phyloP scores from a whole-genome alignment of 2,329 filamentous ascomycete species.

The Neonectria faginata region DNA sequence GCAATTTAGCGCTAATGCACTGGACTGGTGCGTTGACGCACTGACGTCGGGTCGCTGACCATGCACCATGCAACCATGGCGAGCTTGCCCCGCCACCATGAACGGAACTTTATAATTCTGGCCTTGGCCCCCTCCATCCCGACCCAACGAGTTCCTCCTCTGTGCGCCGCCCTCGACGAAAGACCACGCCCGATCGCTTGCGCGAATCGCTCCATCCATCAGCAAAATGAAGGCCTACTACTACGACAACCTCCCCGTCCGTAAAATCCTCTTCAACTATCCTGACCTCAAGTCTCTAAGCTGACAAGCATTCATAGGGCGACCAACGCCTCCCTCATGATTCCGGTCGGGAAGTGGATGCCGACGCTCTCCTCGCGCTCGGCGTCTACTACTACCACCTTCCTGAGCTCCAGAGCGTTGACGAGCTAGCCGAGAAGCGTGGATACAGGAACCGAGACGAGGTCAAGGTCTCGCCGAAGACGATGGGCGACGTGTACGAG shows the following conservation, averaged over 20 bases:
- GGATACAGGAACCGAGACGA: slow-evolving; percentile 96
- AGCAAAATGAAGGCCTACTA: slow-evolving; percentile 67
- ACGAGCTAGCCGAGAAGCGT: slow-evolving; percentile 78
- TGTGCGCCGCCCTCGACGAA: slow-evolving; percentile 1
- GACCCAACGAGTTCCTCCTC: background rate
- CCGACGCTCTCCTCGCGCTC: slow-evolving; percentile 75
- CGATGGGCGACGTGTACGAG: slow-evolving; percentile 90
- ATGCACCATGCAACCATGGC: slow-evolving; percentile 15
- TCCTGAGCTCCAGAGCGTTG: slow-evolving; percentile 72
- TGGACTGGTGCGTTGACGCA: slow-evolving; percentile 30
- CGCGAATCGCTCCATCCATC: slow-evolving; percentile 1
- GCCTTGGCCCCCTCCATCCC: slow-evolving; percentile 20
- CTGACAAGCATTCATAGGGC: slow-evolving; percentile 66
- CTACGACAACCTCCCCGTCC: slow-evolving; percentile 67
- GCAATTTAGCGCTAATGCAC: slow-evolving; percentile 36
- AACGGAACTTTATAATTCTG: slow-evolving; percentile 24
- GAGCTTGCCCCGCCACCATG: slow-evolving; percentile 39
- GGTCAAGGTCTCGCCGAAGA: slow-evolving; percentile 86
- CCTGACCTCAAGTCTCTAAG: background rate
- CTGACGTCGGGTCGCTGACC: slow-evolving; percentile 43
- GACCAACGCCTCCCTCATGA: slow-evolving; percentile 94
- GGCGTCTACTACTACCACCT: slow-evolving; percentile 85
- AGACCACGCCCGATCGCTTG: background rate
- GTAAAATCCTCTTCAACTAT: slow-evolving; percentile 40
- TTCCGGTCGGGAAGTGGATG: slow-evolving; percentile 77